Evolutionary conservation across 2,329 filamentous ascomycete genomes (phyloP).

Genomic region (Lasiodiplodia sp.): DNA sequence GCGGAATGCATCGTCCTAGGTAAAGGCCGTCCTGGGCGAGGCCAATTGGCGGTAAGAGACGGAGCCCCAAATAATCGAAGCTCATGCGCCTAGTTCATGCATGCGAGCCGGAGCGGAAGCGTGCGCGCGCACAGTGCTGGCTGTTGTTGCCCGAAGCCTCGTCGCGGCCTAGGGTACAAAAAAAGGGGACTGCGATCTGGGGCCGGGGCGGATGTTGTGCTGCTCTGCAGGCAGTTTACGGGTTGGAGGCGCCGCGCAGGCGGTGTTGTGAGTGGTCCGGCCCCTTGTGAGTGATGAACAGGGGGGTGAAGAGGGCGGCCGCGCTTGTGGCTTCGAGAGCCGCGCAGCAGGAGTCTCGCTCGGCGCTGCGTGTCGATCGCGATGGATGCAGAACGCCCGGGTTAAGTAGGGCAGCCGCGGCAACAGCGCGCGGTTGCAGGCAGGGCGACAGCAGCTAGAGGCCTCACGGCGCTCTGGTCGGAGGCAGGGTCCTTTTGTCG

Average conservation of each 20-base stretch:
- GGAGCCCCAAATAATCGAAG: conserved; percentile 28
- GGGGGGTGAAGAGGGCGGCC: conserved; percentile 17
- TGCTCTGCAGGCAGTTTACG: conserved; percentile 25
- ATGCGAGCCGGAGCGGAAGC: conserved; percentile 29
- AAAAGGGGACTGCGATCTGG: conserved; percentile 20
- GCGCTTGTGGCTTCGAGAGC: conserved; percentile 27
- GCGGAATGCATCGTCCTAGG: conserved; percentile 30
- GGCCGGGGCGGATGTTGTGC: conserved; percentile 27
- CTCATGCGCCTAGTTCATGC: conserved; percentile 31
- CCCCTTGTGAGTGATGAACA: conserved; percentile 25
- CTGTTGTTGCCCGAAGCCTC: conserved; percentile 18
- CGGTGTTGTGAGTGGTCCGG: conserved; percentile 24
- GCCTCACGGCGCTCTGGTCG: conserved; percentile 24
- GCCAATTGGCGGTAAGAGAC: conserved; percentile 36
- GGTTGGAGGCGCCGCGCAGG: conserved; percentile 24
- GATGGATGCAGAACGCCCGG: conserved; percentile 9
- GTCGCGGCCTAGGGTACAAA: conserved; percentile 18
- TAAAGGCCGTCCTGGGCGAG: conserved; percentile 28
- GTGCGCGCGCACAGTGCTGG: conserved; percentile 21
- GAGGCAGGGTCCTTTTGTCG: conserved; percentile 23
- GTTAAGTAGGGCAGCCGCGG: not conserved
- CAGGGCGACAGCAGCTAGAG: not conserved
- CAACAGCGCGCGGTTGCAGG: not conserved
- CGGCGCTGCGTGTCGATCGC: conserved; percentile 24
- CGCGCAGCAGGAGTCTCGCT: conserved; percentile 21